Conservation (phyloP, 2,329 filamentous ascomycete genomes). For the Scedosporium boydii region DNA sequence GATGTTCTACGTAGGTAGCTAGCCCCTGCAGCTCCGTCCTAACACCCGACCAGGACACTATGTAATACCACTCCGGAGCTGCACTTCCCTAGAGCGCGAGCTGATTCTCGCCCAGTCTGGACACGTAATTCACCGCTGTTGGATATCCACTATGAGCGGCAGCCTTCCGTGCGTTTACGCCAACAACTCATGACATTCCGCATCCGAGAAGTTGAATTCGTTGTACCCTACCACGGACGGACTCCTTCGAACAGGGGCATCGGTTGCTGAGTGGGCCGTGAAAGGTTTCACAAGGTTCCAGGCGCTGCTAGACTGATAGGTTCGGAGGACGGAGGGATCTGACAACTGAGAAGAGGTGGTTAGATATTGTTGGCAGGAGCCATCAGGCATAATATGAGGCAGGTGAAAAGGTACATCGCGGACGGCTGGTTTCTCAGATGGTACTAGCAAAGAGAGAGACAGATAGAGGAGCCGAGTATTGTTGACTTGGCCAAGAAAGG, state of each 20-base stretch:
- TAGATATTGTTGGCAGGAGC: constrained; percentile 33
- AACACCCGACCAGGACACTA: constrained; percentile 29
- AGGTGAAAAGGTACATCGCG: constrained; percentile 39
- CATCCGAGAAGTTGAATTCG: constrained; percentile 26
- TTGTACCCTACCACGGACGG: constrained; percentile 36
- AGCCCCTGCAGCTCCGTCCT: constrained; percentile 20
- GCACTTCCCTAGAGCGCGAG: constrained; percentile 37
- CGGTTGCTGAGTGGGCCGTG: constrained; percentile 34
- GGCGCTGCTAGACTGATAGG: constrained; percentile 25
- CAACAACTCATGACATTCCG: constrained; percentile 38
- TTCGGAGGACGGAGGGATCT: constrained; percentile 13
- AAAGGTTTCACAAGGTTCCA: constrained; percentile 14
- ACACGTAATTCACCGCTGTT: constrained; percentile 41
- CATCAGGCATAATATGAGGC: constrained; percentile 13
- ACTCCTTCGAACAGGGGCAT: constrained; percentile 36
- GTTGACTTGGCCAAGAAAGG: too few species aligned
- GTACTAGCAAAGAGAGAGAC: too few species aligned
- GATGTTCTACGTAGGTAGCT: constrained; percentile 35
- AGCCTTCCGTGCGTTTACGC: constrained; percentile 28
- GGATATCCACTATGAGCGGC: constrained; percentile 39
- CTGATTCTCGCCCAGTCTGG: constrained; percentile 28
- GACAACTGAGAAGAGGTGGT: constrained; percentile 20
- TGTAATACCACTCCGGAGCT: constrained; percentile 30
- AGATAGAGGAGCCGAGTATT: too few species aligned
- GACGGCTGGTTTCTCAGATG: constrained; percentile 27